Percentiles rank a stretch among this genome's conserved stretches.
phyloP scores from a whole-genome alignment of 345 rosid species.

The Melastoma malabathricum region DNA sequence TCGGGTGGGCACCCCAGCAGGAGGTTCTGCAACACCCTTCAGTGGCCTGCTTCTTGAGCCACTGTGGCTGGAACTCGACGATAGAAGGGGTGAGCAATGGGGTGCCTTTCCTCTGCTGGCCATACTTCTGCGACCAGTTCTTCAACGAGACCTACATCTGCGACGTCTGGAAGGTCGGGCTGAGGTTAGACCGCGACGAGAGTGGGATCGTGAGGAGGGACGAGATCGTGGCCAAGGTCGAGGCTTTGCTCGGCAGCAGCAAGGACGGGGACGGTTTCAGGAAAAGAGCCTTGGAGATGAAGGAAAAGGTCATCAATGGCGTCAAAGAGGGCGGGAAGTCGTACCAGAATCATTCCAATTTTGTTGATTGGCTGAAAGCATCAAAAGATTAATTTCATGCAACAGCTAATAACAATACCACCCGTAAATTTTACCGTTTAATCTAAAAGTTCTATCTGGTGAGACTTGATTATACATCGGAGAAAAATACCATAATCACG shows the following conservation, averaged over 20 bases:
- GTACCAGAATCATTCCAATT: no score
- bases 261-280: neutral
- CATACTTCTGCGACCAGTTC: constrained; percentile 24
- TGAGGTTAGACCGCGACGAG: constrained; percentile 11
- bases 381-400: no score
- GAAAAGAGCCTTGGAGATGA: constrained; percentile 3
- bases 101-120: constrained; percentile 22
- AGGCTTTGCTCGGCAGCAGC: constrained; percentile 2
- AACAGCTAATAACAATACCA: no score
- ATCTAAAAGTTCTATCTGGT: no score
- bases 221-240: constrained; percentile 12
- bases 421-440: no score
- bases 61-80: constrained; percentile 31
- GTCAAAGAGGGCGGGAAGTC: constrained; percentile 4
- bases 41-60: constrained; percentile 23
- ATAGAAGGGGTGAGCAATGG: constrained; percentile 24
- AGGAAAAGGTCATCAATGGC: neutral
- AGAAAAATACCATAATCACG: no score
- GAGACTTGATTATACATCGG: no score
- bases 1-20: constrained; percentile 26
- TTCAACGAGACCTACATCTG: constrained; percentile 18
- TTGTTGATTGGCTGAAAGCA: no score
- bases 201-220: constrained; percentile 14
- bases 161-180: constrained; percentile 16
- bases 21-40: constrained; percentile 19